A percentile compares a stretch with the other conserved stretches of the same genome.
These are phyloP conservation scores for Ilyonectria mors-panacis DNA, from an alignment of 2,329 filamentous ascomycete species.

Conservation along the genomic window DNA sequence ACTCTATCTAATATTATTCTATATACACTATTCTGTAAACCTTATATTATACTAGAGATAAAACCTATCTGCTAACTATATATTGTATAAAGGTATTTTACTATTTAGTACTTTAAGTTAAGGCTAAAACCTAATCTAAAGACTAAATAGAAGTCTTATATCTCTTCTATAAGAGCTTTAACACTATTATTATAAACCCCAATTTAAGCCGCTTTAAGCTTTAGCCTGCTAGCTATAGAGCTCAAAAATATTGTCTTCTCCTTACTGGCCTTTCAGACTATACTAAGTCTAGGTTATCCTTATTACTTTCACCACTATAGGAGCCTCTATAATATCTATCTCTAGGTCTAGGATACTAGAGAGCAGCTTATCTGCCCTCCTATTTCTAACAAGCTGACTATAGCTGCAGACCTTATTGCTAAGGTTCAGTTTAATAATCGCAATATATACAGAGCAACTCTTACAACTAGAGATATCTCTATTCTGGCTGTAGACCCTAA, in stretches of 20 bases:
- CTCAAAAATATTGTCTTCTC: slow-evolving; percentile 8
- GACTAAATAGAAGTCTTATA: background rate
- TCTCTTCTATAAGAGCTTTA: background rate
- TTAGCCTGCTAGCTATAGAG: slow-evolving; percentile 12
- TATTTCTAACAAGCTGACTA: slow-evolving; percentile 18
- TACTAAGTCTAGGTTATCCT: slow-evolving; percentile 2
- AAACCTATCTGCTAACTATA: background rate
- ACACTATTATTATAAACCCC: background rate
- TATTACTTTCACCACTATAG: slow-evolving; percentile 5
- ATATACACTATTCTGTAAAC: too few species aligned
- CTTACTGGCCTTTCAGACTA: slow-evolving; percentile 9
- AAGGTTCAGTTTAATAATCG: slow-evolving; percentile 2
- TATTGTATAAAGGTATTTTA: slow-evolving; percentile 5
- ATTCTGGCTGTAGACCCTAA: background rate
- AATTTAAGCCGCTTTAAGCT: background rate
- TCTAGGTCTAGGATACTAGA: slow-evolving; percentile 1
- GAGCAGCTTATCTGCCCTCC: slow-evolving; percentile 17
- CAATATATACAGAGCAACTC: slow-evolving; percentile 1
- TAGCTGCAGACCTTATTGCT: slow-evolving; percentile 5
- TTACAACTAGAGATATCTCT: background rate
- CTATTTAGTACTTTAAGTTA: background rate
- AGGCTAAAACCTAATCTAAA: background rate
- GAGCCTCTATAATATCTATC: slow-evolving; percentile 9
- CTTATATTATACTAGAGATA: too few species aligned
- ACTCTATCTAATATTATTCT: too few species aligned